Conservation (phyloP, 805 yeast genomes). For the Kazachstania africana region DNA sequence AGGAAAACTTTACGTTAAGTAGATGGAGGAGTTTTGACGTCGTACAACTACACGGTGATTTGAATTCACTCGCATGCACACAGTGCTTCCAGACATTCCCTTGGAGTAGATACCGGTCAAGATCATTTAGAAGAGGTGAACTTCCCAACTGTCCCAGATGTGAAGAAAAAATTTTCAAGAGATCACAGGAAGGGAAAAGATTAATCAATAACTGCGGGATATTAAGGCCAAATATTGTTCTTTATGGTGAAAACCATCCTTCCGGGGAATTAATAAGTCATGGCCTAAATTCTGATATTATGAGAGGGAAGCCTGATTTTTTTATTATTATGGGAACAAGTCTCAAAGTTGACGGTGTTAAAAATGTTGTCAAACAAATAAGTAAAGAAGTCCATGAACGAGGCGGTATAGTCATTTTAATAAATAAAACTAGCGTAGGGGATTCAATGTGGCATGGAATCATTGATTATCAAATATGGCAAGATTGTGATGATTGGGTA, state of each 20-base stretch:
- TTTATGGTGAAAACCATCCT: constrained; percentile 93
- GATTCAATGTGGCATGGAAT: constrained; percentile 54
- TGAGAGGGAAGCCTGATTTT: constrained; percentile 54
- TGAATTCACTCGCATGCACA: constrained; percentile 67
- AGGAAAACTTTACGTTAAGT: constrained; percentile 9
- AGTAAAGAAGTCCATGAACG: constrained; percentile 63
- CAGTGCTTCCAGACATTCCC: constrained; percentile 44
- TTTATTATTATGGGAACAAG: constrained; percentile 90
- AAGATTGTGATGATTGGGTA: constrained; percentile 81
- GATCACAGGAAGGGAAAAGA: constrained; percentile 63
- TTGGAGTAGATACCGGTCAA: constrained; percentile 49
- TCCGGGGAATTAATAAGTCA: constrained; percentile 66
- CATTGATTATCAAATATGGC: constrained; percentile 67
- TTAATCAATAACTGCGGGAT: constrained; percentile 59
- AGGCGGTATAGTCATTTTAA: constrained; percentile 66
- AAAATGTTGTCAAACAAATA: constrained; percentile 55
- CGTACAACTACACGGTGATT: constrained; percentile 84
- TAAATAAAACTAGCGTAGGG: constrained; percentile 59
- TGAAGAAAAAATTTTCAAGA: constrained; percentile 38
- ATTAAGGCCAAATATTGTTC: constrained; percentile 78
- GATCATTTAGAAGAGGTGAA: constrained; percentile 43
- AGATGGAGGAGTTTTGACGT: constrained; percentile 61
- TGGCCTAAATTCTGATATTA: constrained; percentile 54
- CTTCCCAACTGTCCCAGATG: constrained; percentile 75
- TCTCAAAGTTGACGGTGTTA: constrained; percentile 81